Percentiles rank a stretch among this genome's conserved stretches.
These are phyloP conservation scores for Austroboletus festivus DNA, from an alignment of 768 basidiomycete species.

Conservation along the genomic window DNA sequence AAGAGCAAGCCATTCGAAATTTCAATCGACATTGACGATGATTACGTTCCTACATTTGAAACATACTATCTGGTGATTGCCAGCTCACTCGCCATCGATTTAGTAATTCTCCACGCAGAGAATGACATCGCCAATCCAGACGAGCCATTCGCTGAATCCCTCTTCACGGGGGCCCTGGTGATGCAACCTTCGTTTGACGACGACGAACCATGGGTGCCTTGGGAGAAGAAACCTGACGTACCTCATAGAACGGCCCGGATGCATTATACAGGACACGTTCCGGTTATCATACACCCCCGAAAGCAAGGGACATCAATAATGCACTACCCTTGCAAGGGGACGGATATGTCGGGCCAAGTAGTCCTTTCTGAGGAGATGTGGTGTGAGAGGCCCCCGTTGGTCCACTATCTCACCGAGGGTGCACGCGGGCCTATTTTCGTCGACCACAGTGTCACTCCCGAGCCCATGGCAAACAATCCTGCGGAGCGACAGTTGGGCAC, in stretches of 20 bases:
- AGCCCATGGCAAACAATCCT: conserved; percentile 5
- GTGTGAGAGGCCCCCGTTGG: not conserved
- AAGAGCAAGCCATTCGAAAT: conserved; percentile 6
- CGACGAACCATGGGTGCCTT: conserved; percentile 21
- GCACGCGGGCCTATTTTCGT: conserved; percentile 19
- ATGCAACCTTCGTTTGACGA: conserved; percentile 9
- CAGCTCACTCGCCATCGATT: conserved; percentile 1
- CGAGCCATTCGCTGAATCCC: not conserved
- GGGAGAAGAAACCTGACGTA: not conserved
- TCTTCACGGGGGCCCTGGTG: not conserved
- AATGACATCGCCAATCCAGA: conserved; percentile 5
- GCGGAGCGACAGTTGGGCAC: conserved; percentile 4
- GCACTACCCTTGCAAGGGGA: not conserved
- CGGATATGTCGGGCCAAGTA: conserved; percentile 1
- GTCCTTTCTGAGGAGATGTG: not conserved
- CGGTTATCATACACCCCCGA: conserved; percentile 2
- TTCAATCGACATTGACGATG: conserved; percentile 2
- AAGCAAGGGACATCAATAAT: not conserved
- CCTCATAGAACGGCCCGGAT: not conserved
- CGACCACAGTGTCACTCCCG: not conserved
- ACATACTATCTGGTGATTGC: conserved; percentile 12
- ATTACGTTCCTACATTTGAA: conserved; percentile 9
- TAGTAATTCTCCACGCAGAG: not conserved
- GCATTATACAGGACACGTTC: not conserved
- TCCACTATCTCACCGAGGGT: conserved; percentile 21